These are phyloP conservation scores for Penicillium ucsense DNA, from an alignment of 495 filamentous ascomycete genomes.

Conservation along the genomic window DNA sequence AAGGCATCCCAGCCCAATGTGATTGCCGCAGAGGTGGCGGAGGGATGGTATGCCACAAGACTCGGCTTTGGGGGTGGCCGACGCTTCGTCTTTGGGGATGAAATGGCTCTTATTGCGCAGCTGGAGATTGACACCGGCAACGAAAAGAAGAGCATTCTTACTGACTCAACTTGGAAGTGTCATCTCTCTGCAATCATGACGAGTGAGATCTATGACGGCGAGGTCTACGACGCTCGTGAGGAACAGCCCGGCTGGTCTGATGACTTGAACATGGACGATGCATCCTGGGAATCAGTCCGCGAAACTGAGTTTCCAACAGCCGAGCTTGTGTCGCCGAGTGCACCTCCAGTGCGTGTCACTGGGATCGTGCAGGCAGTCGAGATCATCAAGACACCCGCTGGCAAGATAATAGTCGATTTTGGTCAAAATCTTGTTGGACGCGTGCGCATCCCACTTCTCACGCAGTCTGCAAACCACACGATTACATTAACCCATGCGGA, in stretches of 20 bases:
- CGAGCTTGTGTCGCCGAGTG: slow-evolving; percentile 28
- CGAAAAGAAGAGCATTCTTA: slow-evolving; percentile 16
- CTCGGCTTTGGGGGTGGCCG: slow-evolving; percentile 32
- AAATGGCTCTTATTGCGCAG: slow-evolving; percentile 33
- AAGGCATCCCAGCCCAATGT: slow-evolving; percentile 24
- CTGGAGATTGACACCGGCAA: slow-evolving; percentile 26
- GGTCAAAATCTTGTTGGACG: slow-evolving; percentile 48
- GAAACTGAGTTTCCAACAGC: slow-evolving; percentile 15
- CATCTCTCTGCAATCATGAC: slow-evolving; percentile 28
- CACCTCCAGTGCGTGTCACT: slow-evolving; percentile 31
- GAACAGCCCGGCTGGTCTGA: slow-evolving; percentile 18
- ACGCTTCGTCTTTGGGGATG: slow-evolving; percentile 34
- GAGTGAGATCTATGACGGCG: slow-evolving; percentile 46
- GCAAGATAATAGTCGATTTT: slow-evolving; percentile 43
- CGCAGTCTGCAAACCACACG: slow-evolving; percentile 17
- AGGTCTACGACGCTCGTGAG: slow-evolving; percentile 34
- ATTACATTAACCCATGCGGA: slow-evolving; percentile 37
- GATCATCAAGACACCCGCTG: slow-evolving; percentile 33
- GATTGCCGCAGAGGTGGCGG: slow-evolving; percentile 40
- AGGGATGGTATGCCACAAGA: slow-evolving; percentile 47
- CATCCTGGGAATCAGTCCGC: slow-evolving; percentile 10
- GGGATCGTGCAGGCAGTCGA: slow-evolving; percentile 27
- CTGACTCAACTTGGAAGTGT: slow-evolving; percentile 37
- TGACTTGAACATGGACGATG: slow-evolving; percentile 1
- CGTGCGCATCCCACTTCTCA: slow-evolving; percentile 25